Evolutionary conservation across 805 yeast genomes (phyloP), one percentile per base, ranked within the genome.

Genomic region (Candida awuae): DNA sequence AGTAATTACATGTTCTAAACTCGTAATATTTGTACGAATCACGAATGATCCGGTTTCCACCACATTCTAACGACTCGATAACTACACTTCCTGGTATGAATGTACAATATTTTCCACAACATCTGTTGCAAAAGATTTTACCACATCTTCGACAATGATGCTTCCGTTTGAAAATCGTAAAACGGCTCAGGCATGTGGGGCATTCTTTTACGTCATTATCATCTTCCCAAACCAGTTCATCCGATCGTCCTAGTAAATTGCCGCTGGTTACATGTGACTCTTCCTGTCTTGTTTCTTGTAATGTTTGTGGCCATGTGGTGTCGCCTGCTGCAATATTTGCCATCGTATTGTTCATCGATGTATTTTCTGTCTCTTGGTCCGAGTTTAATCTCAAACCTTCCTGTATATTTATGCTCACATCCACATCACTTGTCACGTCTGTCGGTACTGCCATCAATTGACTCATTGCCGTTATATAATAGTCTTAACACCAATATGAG

Each of bases 141-240:
- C 95, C 95, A 61, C 95, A 85, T 42, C 63, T 67, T 37, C 92
- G 67, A 58, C 95, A 85, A 56, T 85, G 95, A 60, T 85, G 95
- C 40, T 87, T 70, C 41, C 95, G 68, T 54, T 66, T 72, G 56
- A 81, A 77, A 41, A 84, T 58, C 2, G 78, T 65, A 61, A 77
- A 85, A 29, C 47, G 39, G 1, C 55, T 44, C 22, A 54, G 52
- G 56, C 95, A 85, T 4, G 75, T 50, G 16, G 67, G 66, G 53
- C 95, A 85, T 2, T 51, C 52, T 0, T 46, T 17, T 2, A 63
- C 80, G 1, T 63, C 73, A 5, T 59, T 63, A 55, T 86, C 94
- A 3, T 75, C 69, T 59, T 85, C 87, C 95, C 95, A 85, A 5
- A 9, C 4, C 28, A 14, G 28, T 14, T 25, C 14, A 25, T 25